Evolutionary conservation across 495 filamentous ascomycete species (phyloP), one percentile per base, ranked within the genome.

Genomic region (Mytilinidion resinicola): DNA sequence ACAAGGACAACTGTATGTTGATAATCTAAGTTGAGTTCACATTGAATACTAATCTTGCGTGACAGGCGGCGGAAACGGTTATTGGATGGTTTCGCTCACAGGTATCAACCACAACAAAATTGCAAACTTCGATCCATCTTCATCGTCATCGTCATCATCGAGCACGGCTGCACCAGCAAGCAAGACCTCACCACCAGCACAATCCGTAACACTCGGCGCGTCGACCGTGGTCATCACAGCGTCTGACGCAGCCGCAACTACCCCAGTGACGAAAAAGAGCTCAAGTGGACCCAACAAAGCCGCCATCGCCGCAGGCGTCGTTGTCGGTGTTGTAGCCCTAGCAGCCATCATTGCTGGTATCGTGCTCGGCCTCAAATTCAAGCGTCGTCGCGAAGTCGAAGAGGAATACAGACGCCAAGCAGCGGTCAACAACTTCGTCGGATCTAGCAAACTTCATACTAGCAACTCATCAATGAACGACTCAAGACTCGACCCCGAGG

Each of bases 251-350:
- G 55, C 61, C 34, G 49, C 63, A 9, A 36, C 63, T 34, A 57
- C 67, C 17, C 50, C 60, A 21, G 25, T 30, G 6, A 1, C 46
- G 9, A 49, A 11, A 14, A 7, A 19, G 19, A 14, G 19, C 21
- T 25, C 46, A 25, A 68, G 73, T 39, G 72, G 76, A 9, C 72
- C 85, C 21, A 85, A 82, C 60, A 86, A 78, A 41, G 89, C 84
- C 25, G 89, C 86, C 21, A 91, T 96, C 57, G 92, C 89, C 30
- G 92, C 82, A 25, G 93, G 92, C 56, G 89, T 90, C 4, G 91
- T 97, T 7, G 85, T 95, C 34, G 89, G 87, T 59, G 80, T 96
- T 5, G 77, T 96, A 20, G 89, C 76, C 10, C 54, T 91, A 6
- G 78, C 74, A 61, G 84, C 79, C 7, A 76, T 88, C 53, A 74